phyloP scores from a whole-genome alignment of 768 basidiomycete genomes.

The Mycena polygramma region DNA sequence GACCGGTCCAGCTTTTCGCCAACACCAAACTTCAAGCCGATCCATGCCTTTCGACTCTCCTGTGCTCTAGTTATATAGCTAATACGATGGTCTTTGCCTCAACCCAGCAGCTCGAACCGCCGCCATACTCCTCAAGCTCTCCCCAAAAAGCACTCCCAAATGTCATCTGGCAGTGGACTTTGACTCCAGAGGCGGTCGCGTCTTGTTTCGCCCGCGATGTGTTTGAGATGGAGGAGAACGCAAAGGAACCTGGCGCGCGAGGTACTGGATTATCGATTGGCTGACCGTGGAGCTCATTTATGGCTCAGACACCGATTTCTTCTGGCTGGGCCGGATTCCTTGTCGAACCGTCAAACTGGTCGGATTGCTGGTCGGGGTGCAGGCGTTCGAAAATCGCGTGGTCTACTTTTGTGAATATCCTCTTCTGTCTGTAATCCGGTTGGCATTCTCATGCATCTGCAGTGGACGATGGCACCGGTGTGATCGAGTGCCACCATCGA shows the following conservation, averaged over 20 bases:
- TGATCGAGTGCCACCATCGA: conserved; percentile 74
- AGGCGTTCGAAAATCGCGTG: conserved; percentile 69
- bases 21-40: too few species aligned
- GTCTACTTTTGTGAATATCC: conserved; percentile 67
- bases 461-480: conserved; percentile 86
- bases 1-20: too few species aligned
- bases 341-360: conserved; percentile 74
- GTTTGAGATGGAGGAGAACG: conserved; percentile 55
- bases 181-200: conserved; percentile 67
- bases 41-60: too few species aligned
- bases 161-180: conserved; percentile 65
- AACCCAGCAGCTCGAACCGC: neutral
- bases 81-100: conserved; percentile 1
- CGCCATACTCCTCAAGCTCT: neutral
- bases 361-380: conserved; percentile 75
- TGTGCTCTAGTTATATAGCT: neutral
- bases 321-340: conserved; percentile 79
- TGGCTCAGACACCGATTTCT: conserved; percentile 67
- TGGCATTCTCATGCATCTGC: conserved; percentile 11
- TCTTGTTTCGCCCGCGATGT: conserved; percentile 70
- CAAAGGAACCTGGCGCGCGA: conserved; percentile 38
- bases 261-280: conserved; percentile 39
- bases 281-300: conserved; percentile 20
- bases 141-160: neutral
- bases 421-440: neutral